phyloP scores from a whole-genome alignment of 169 alveolate genomes.

The Cystoisospora suis region DNA sequence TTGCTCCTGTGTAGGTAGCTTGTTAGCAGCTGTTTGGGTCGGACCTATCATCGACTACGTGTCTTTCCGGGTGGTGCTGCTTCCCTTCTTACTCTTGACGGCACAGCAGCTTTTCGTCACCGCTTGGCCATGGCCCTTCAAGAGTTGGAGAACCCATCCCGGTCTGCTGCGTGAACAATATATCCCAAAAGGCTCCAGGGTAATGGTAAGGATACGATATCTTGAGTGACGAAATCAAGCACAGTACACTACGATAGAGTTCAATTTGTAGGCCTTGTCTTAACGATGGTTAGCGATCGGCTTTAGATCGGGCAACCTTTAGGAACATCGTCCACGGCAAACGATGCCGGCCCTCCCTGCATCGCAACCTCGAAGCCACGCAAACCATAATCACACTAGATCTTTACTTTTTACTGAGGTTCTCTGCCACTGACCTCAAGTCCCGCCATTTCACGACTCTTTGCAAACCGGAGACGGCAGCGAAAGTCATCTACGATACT shows the following conservation, averaged over 20 bases:
- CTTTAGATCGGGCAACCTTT: too few species aligned
- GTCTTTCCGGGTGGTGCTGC: slow-evolving; percentile 41
- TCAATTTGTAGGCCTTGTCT: too few species aligned
- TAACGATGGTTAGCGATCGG: too few species aligned
- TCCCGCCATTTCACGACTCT: too few species aligned
- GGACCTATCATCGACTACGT: slow-evolving; percentile 64
- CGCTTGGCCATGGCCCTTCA: slow-evolving; percentile 62
- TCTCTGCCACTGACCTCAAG: background rate
- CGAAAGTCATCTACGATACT: too few species aligned
- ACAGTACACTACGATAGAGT: too few species aligned
- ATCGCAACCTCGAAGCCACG: too few species aligned
- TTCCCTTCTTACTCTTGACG: slow-evolving; percentile 45
- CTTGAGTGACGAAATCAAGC: too few species aligned
- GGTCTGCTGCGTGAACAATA: slow-evolving; percentile 45
- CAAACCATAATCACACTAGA: too few species aligned
- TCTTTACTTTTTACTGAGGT: background rate
- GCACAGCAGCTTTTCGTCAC: slow-evolving; percentile 58
- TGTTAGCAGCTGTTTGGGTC: slow-evolving; percentile 61
- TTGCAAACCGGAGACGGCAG: too few species aligned
- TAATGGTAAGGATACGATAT: slow-evolving; percentile 50
- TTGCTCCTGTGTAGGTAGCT: slow-evolving; percentile 53
- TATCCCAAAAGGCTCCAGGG: slow-evolving; percentile 25
- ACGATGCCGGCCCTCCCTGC: too few species aligned
- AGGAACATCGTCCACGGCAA: too few species aligned
- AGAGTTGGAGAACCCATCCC: slow-evolving; percentile 36